A percentile compares a stretch with the other conserved stretches of the same genome.
Conservation (phyloP, 192 early-diverging fungal genomes). For the Backusella morwellensis region DNA sequence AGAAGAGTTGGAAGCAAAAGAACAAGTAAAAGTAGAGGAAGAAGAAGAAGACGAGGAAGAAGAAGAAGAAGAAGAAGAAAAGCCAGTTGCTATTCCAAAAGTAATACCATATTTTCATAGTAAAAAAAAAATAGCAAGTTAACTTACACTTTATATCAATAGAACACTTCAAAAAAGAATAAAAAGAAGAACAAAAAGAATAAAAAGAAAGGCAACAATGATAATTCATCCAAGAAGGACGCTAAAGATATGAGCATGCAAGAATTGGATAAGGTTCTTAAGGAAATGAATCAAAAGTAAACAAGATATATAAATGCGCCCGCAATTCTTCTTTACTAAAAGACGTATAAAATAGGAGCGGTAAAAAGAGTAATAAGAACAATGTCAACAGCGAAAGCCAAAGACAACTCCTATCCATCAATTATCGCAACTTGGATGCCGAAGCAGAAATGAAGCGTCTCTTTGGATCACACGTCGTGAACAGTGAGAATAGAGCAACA, state of each 20-base stretch:
- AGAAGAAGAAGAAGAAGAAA: not conserved
- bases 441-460: constrained; percentile 87
- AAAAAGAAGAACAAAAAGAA: constrained; percentile 55
- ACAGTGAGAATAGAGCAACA: constrained; percentile 29
- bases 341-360: not conserved
- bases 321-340: not conserved
- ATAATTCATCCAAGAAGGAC: constrained; percentile 16
- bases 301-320: not conserved
- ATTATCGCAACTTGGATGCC: constrained; percentile 71
- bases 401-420: constrained; percentile 48
- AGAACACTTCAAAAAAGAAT: constrained; percentile 34
- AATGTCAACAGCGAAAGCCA: not conserved
- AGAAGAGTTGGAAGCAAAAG: constrained; percentile 29
- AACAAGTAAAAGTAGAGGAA: not conserved
- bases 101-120: not conserved
- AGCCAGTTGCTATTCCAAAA: not conserved
- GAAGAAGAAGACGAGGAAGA: not conserved
- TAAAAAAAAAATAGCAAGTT: not conserved
- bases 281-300: constrained; percentile 60
- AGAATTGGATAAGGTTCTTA: constrained; percentile 65
- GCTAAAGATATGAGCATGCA: constrained; percentile 54
- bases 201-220: constrained; percentile 20
- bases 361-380: constrained; percentile 5
- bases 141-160: not conserved
- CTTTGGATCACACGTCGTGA: constrained; percentile 87